Conservation (phyloP, 306 rosid genomes). For the Dicorynia guianensis region DNA sequence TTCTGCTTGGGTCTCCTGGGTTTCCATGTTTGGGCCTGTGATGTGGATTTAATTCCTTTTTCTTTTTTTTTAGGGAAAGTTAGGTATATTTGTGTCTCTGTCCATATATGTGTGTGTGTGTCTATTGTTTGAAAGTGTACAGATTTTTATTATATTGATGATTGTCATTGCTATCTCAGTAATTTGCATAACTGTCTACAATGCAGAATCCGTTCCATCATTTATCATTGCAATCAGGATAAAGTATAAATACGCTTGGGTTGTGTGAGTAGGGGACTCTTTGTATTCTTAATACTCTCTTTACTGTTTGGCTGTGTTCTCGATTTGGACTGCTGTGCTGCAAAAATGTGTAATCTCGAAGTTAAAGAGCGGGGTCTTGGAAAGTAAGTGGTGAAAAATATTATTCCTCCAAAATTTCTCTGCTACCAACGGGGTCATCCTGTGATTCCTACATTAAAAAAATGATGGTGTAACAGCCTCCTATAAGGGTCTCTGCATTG, state of each 20-base stretch:
- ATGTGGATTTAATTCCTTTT: slow-evolving; percentile 32
- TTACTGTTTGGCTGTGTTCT: neutral
- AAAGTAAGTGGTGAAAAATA: too few relatives aligned
- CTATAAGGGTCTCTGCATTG: too few relatives aligned
- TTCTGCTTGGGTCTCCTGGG: slow-evolving; percentile 26
- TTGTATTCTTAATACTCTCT: too few relatives aligned
- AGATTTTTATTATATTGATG: slow-evolving; percentile 31
- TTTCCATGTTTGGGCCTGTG: slow-evolving; percentile 26
- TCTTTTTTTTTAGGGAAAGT: neutral
- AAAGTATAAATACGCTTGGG: too few relatives aligned
- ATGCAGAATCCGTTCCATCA: too few relatives aligned
- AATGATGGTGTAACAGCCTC: neutral
- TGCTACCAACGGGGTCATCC: neutral
- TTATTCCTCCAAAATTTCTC: too few relatives aligned
- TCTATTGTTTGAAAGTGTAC: slow-evolving; percentile 39
- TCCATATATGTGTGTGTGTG: slow-evolving; percentile 25
- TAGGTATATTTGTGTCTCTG: slow-evolving; percentile 20
- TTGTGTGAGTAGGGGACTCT: too few relatives aligned
- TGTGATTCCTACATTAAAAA: neutral
- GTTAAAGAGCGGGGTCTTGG: too few relatives aligned
- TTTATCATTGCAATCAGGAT: too few relatives aligned
- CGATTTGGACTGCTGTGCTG: neutral
- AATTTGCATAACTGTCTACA: too few relatives aligned
- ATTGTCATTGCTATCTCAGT: too few relatives aligned
- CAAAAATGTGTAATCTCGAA: neutral